Evolutionary conservation across 2,329 filamentous ascomycete genomes (phyloP).

Genomic region (Podosphaera fusca): DNA sequence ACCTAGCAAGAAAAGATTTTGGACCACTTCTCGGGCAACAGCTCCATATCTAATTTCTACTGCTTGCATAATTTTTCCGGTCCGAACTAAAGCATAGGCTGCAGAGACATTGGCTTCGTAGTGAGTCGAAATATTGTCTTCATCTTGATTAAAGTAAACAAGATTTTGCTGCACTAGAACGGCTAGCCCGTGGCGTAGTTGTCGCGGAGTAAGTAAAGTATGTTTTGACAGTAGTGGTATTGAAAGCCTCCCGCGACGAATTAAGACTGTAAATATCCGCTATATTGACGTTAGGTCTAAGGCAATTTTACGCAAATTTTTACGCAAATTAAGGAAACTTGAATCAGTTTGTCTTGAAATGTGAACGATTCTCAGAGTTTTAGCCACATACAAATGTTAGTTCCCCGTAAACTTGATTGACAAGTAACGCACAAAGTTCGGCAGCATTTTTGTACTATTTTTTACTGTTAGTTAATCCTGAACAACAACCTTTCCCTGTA

Average conservation of each 20-base stretch:
- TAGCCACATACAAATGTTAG: slow-evolving; percentile 55
- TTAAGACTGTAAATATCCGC: slow-evolving; percentile 65
- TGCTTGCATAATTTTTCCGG: slow-evolving; percentile 58
- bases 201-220: slow-evolving; percentile 48
- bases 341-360: background rate
- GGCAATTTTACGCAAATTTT: background rate
- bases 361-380: background rate
- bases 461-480: slow-evolving; percentile 4
- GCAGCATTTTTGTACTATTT: slow-evolving; percentile 45
- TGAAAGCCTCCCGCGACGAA: slow-evolving; percentile 55
- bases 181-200: slow-evolving; percentile 60
- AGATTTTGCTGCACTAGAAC: slow-evolving; percentile 79
- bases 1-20: slow-evolving; percentile 53
- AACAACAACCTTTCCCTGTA: background rate
- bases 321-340: background rate
- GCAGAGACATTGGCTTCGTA: slow-evolving; percentile 69
- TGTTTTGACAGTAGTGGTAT: slow-evolving; percentile 45
- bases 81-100: slow-evolving; percentile 62
- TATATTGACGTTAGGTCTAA: slow-evolving; percentile 19
- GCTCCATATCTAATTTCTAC: slow-evolving; percentile 51
- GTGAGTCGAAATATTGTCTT: slow-evolving; percentile 37
- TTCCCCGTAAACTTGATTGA: slow-evolving; percentile 77
- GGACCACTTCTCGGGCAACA: slow-evolving; percentile 51
- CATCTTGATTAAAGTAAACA: slow-evolving; percentile 46
- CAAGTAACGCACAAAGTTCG: slow-evolving; percentile 75